Evolutionary conservation across 352 stramenopile species (phyloP).

Genomic region (Globisporangium abappressorium): DNA sequence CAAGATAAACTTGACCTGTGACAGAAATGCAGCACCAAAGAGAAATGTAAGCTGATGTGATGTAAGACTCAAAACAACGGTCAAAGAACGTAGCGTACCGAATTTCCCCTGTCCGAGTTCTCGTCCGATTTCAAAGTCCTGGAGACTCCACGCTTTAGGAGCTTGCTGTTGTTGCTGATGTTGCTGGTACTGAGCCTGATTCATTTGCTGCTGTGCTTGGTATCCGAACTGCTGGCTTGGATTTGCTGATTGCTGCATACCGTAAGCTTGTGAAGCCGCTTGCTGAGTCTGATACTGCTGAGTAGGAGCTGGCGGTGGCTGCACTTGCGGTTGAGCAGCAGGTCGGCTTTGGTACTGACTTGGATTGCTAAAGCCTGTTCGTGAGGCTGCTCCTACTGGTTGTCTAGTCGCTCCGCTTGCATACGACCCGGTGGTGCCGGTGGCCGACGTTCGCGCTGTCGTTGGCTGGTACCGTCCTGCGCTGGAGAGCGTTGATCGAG

Average conservation of each 20-base stretch:
- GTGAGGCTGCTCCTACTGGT: neutral
- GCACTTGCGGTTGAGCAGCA: neutral
- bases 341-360: constrained; percentile 5
- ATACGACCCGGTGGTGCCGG: neutral
- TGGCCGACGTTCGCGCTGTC: neutral
- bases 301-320: constrained; percentile 23
- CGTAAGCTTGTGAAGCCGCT: constrained; percentile 40
- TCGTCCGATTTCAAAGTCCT: constrained; percentile 86
- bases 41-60: neutral
- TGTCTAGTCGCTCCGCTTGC: neutral
- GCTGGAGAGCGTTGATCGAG: neutral
- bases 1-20: constrained; percentile 79
- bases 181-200: constrained; percentile 18
- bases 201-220: constrained; percentile 8
- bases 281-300: constrained; percentile 30
- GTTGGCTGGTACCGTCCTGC: neutral
- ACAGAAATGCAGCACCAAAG: neutral
- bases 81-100: constrained; percentile 22
- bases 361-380: neutral
- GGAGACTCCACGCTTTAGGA: constrained; percentile 70
- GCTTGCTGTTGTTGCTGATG: constrained; percentile 20
- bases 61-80: too few relatives aligned
- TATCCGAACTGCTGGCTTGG: constrained; percentile 1
- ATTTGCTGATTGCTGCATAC: neutral
- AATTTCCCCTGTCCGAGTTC: constrained; percentile 88